Evolutionary conservation across 2,329 filamentous ascomycete species (phyloP), one percentile per base, ranked within the genome.

Genomic region (Phyllosticta citribraziliensis): DNA sequence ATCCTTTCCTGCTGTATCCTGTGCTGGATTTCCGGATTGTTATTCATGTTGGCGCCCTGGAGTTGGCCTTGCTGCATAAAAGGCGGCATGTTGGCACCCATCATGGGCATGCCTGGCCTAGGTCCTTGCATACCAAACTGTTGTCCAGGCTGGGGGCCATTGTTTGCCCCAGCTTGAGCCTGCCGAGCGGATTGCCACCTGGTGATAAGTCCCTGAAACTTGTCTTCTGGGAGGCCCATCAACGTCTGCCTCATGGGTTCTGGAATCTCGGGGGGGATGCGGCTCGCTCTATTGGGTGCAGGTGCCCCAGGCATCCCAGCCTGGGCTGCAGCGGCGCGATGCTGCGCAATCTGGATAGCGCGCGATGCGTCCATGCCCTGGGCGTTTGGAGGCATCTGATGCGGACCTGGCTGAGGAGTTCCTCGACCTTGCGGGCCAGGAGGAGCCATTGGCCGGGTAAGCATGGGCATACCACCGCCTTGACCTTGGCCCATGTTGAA

Each of bases 381-480:
- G 4, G 47, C 62, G 40, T 50, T 57, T 57, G 70, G 71, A 11
- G 70, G 68, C 70, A 73, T 73, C 56, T 70, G 67, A 58, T 73
- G 70, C 27, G 70, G 71, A 5, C 69, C 67, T 62, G 71, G 72
- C 58, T 73, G 71, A 9, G 72, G 70, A 10, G 72, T 72, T 8
- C 66, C 65, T n/a, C 67, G 67, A 33, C 67, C 70, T 55, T 71
- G 68, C 62, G 79, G 78, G 2, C 75, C 76, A 11, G 77, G 77
- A 55, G 77, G 75, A 47, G 68, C 71, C 71, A 81, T 77, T 1
- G 78, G 76, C 19, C 76, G 72, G 33, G 76, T 81, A 22, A 81
- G 71, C 72, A 78, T 78, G 1, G 76, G 73, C 78, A 80, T 80
- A 35, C 76, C 76, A 60, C 74, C 56, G 24, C 57, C 78, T 65